Evolutionary conservation across 495 filamentous ascomycete genomes (phyloP).

Genomic region (Aspergillus avenaceus): DNA sequence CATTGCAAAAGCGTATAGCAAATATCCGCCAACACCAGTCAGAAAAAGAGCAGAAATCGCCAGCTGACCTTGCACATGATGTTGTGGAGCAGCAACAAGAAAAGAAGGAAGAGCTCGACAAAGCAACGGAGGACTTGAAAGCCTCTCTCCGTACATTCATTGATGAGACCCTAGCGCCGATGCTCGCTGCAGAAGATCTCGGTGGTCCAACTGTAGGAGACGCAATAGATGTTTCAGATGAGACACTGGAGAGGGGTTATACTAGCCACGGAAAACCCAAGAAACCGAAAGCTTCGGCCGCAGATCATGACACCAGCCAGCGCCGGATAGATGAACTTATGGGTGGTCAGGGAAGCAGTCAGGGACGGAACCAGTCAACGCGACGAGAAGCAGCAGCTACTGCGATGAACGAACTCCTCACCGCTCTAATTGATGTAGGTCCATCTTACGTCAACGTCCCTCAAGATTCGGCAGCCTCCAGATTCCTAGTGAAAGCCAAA

Average conservation of each 20-base stretch:
- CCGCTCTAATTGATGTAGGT: slow-evolving; percentile 58
- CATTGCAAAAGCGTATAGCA: slow-evolving; percentile 57
- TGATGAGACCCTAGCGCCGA: slow-evolving; percentile 63
- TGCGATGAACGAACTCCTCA: slow-evolving; percentile 64
- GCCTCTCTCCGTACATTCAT: slow-evolving; percentile 68
- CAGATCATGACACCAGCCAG: slow-evolving; percentile 49
- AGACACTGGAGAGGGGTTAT: slow-evolving; percentile 63
- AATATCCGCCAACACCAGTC: slow-evolving; percentile 47
- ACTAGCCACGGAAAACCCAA: slow-evolving; percentile 67
- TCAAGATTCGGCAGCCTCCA: slow-evolving; percentile 74
- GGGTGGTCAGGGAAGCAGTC: slow-evolving; percentile 37
- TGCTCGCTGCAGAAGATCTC: slow-evolving; percentile 83
- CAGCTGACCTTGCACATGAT: slow-evolving; percentile 57
- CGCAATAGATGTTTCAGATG: slow-evolving; percentile 57
- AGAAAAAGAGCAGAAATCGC: slow-evolving; percentile 52
- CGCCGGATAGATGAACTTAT: slow-evolving; percentile 73
- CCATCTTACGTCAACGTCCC: slow-evolving; percentile 63
- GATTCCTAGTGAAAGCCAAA: slow-evolving; percentile 80
- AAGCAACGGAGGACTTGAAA: slow-evolving; percentile 53
- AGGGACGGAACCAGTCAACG: slow-evolving; percentile 31
- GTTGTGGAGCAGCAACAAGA: slow-evolving; percentile 52
- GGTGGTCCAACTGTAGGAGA: slow-evolving; percentile 84
- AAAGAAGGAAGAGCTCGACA: slow-evolving; percentile 52
- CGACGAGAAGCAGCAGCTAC: slow-evolving; percentile 61
- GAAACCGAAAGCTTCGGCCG: slow-evolving; percentile 46